Evolutionary conservation across 106 monocot species (phyloP).

Genomic region (Chionographis japonica): DNA sequence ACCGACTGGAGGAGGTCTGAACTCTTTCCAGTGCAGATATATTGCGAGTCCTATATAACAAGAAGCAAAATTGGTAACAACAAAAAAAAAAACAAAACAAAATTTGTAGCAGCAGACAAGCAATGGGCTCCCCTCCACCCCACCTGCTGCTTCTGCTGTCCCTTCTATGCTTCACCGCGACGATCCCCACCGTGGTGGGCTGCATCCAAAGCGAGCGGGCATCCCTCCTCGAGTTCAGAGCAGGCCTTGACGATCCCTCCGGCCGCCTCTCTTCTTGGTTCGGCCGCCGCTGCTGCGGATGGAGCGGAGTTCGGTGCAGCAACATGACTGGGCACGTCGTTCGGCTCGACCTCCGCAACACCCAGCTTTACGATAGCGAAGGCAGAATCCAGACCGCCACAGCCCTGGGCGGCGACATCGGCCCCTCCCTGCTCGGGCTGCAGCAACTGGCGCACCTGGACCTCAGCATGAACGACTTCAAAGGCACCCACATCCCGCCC

Average conservation of each 20-base stretch:
- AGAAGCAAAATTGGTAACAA: no score
- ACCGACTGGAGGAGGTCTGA: no score
- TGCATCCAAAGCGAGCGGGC: no score
- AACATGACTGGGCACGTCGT: constrained; percentile 29
- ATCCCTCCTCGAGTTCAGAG: not conserved
- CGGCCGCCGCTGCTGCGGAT: constrained; percentile 36
- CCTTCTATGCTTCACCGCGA: no score
- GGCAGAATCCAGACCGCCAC: no score
- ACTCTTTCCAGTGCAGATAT: no score
- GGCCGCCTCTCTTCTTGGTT: constrained; percentile 25
- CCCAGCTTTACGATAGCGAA: not conserved
- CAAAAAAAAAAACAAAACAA: no score
- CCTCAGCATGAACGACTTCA: constrained; percentile 29
- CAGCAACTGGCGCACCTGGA: constrained; percentile 29
- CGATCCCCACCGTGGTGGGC: no score
- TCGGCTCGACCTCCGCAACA: constrained; percentile 15
- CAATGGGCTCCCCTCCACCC: no score
- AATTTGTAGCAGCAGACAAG: no score
- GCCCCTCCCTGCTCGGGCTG: constrained; percentile 25
- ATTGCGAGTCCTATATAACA: no score
- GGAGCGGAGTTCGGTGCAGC: constrained; percentile 34
- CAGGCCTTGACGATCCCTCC: not conserved
- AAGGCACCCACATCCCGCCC: constrained; percentile 1
- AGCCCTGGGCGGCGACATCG: constrained; percentile 5
- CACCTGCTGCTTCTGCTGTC: no score